phyloP scores from a whole-genome alignment of 2,329 filamentous ascomycete species.

The Capronia epimyces region DNA sequence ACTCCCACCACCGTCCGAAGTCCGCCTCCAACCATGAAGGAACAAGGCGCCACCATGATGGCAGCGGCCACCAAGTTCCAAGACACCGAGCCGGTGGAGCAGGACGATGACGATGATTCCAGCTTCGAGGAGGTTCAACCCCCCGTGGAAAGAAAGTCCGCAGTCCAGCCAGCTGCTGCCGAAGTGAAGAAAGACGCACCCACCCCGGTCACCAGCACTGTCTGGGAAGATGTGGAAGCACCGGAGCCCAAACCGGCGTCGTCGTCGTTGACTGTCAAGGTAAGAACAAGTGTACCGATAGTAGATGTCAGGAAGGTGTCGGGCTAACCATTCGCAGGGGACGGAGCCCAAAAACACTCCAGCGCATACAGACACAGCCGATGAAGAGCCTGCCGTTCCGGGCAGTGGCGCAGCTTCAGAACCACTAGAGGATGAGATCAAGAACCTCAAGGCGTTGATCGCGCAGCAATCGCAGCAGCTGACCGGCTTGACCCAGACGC shows the following conservation, averaged over 20 bases:
- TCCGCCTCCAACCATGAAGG: conserved; percentile 65
- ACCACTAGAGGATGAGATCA: conserved; percentile 26
- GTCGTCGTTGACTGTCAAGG: conserved; percentile 10
- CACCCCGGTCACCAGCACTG: conserved; percentile 13
- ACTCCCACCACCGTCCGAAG: conserved; percentile 38
- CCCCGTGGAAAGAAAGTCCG: conserved; percentile 51
- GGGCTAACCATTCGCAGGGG: conserved; percentile 8
- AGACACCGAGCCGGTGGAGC: conserved; percentile 61
- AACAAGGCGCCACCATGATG: conserved; percentile 82
- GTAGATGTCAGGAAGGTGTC: neutral
- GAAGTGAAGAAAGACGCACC: conserved; percentile 18
- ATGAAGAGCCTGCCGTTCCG: conserved; percentile 7
- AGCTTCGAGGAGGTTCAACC: conserved; percentile 84
- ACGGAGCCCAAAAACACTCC: conserved; percentile 8
- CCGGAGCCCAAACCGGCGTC: conserved; percentile 9
- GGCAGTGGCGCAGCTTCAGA: conserved; percentile 2
- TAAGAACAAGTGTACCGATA: neutral
- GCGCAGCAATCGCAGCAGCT: conserved; percentile 30
- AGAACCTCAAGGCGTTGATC: conserved; percentile 28
- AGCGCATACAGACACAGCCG: neutral
- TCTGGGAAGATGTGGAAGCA: conserved; percentile 14
- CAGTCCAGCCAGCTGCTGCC: conserved; percentile 19
- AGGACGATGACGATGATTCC: conserved; percentile 62
- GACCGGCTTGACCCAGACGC: conserved; percentile 24
- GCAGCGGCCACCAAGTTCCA: conserved; percentile 81